Base-by-base conservation (phyloP, 768 basidiomycete species). In the Wakefieldia striispora region DNA sequence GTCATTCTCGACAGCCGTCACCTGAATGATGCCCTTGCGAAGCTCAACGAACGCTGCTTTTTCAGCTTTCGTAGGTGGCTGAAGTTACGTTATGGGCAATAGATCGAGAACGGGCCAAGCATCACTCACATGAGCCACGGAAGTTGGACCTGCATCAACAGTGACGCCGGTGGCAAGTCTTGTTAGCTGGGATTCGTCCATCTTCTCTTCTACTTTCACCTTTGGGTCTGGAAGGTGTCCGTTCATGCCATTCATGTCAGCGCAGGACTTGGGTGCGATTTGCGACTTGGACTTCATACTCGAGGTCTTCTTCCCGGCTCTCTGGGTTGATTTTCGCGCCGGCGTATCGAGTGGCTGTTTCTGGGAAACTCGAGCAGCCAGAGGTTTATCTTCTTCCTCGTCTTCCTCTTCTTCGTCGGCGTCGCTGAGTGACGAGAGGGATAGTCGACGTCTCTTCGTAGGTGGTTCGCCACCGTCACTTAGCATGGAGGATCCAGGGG, bases 1-100 rank as follows among this genome's bases (percentile, higher is more conserved):
- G 61, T 95, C 88, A 56, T 95, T 95, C 55, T 88, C 83, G 1
- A 97, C 91, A 17, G 93, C 82, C 0, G 80, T 79, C 45, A 97
- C 84, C 53, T 83, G 77, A 58, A 97, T 97, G 51, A 95, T 75
- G 6, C 88, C 86, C 51, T 81, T 83, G 3, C 87, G 81, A 54
- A 95, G 75, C 63, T 97, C 95, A 17, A 85, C 70, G 14, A 81
- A 77, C 3, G 93, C 87, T 13, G 85, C 82, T 56, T 95, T 91
- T 60, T 92, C 90, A 5, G 82, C 67, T 63, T 79, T 83, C 40
- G 70, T 60, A 20, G 78, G 70, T 4, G 81, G 75, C 82, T 88
- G 50, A 16, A 54, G 56, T 40, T 41, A 46, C 45, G 17, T 44
- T 46, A 39, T 31, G 34, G 24, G 26, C n/a, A 13, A 50, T 29